phyloP scores from a whole-genome alignment of 306 rosid species.

The Begonia fuchsioides region DNA sequence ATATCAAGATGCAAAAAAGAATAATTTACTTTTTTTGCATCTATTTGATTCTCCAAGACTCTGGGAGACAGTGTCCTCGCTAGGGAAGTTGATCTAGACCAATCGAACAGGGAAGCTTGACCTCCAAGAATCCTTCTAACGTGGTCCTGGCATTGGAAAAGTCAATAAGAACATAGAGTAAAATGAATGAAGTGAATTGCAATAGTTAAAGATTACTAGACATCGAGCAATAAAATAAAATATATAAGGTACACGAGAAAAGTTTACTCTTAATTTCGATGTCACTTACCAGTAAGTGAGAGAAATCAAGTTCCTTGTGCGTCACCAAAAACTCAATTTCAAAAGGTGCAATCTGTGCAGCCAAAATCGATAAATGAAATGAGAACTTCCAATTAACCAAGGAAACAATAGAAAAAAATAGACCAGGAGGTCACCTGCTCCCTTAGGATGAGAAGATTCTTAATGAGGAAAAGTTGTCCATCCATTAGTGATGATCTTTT shows the following conservation, averaged over 20 bases:
- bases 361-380: conserved; percentile 10
- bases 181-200: not conserved
- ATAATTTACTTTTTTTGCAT: conserved; percentile 69
- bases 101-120: conserved; percentile 89
- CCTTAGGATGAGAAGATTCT: conserved; percentile 85
- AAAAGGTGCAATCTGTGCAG: conserved; percentile 78
- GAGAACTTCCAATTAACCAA: conserved; percentile 1
- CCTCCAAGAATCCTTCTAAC: conserved; percentile 92
- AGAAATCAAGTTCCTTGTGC: conserved; percentile 97
- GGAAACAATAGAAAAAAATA: conserved; percentile 3
- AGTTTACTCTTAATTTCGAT: conserved; percentile 9
- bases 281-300: conserved; percentile 88
- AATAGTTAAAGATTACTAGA: not conserved
- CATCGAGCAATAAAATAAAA: no score
- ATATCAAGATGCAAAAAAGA: no score
- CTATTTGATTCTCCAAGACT: conserved; percentile 95
- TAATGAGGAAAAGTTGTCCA: conserved; percentile 92
- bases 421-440: conserved; percentile 60
- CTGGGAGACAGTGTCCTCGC: conserved; percentile 95
- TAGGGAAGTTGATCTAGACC: conserved; percentile 86
- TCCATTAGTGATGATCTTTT: conserved; percentile 92
- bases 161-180: not conserved
- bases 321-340: conserved; percentile 90
- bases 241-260: no score
- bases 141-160: conserved; percentile 62